Evolutionary conservation across 2,329 filamentous ascomycete species (phyloP).

Genomic region (Alternaria brassicae): DNA sequence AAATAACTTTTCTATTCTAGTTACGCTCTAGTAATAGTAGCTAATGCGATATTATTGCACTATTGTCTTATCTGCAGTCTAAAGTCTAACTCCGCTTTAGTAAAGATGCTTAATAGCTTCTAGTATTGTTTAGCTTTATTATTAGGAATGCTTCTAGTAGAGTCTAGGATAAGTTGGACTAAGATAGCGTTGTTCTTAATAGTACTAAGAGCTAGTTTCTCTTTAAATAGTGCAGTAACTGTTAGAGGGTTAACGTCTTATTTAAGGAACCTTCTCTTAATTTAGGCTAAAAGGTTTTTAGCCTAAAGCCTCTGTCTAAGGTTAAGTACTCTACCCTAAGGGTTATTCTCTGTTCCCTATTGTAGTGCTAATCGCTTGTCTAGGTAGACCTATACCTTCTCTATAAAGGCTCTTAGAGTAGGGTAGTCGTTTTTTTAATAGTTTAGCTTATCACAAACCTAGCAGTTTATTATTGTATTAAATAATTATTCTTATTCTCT

Average conservation of each 20-base stretch:
- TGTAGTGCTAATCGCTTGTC: background rate
- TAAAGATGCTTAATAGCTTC: background rate
- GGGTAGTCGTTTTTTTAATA: background rate
- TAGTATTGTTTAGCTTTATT: background rate
- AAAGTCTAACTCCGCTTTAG: background rate
- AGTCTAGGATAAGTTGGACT: background rate
- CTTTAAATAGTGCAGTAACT: background rate
- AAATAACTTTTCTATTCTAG: background rate
- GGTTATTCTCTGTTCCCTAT: background rate
- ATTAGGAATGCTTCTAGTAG: background rate
- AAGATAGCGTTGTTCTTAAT: background rate
- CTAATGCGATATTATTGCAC: too few relatives aligned
- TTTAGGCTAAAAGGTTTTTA: background rate
- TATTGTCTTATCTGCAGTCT: background rate
- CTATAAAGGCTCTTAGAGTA: background rate
- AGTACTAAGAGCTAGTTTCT: background rate
- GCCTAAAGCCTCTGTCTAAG: background rate
- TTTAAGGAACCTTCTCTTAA: background rate
- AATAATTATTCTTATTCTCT: background rate
- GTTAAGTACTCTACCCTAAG: background rate
- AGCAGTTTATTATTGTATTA: background rate
- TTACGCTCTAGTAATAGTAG: background rate
- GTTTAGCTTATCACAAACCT: background rate
- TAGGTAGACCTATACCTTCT: background rate
- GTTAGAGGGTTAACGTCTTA: background rate